Evolutionary conservation across 495 filamentous ascomycete species (phyloP).

Genomic region (Penicillium ochrochloron): DNA sequence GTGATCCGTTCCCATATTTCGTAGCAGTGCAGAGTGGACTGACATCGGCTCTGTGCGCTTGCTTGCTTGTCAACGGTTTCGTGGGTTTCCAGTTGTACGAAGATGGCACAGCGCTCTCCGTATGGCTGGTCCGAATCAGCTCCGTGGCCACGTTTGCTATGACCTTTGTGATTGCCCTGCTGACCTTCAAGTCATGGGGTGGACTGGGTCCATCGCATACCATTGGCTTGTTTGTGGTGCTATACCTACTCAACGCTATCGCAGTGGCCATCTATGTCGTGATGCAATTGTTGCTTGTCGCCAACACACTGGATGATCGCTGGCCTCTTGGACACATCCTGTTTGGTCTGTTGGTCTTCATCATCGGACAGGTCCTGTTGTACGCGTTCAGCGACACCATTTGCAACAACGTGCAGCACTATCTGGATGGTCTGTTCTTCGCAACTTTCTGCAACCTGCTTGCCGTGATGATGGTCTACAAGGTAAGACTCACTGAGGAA

Average conservation of each 20-base stretch:
- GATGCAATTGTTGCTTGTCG: constrained; percentile 85
- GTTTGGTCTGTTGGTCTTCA: constrained; percentile 92
- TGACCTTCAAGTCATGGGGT: constrained; percentile 92
- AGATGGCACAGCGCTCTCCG: constrained; percentile 92
- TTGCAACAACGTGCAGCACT: constrained; percentile 86
- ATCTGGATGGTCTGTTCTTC: constrained; percentile 94
- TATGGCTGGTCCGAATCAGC: constrained; percentile 85
- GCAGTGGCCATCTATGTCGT: constrained; percentile 83
- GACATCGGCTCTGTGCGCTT: constrained; percentile 84
- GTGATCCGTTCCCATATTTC: constrained; percentile 85
- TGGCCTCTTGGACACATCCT: constrained; percentile 94
- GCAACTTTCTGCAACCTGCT: constrained; percentile 92
- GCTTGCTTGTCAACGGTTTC: constrained; percentile 94
- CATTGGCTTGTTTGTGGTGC: constrained; percentile 85
- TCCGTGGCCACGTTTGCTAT: constrained; percentile 84
- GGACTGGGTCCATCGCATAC: constrained; percentile 85
- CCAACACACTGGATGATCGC: constrained; percentile 88
- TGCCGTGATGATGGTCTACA: constrained; percentile 99
- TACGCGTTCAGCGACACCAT: constrained; percentile 88
- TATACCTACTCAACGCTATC: constrained; percentile 90
- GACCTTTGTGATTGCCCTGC: constrained; percentile 81
- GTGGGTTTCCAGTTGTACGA: constrained; percentile 99
- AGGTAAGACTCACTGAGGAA: constrained; percentile 57
- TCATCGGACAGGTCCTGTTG: constrained; percentile 88
- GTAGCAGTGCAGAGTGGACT: constrained; percentile 88